Base-by-base conservation (phyloP, 192 early-diverging fungal species). In the Funneliformis mosseae region DNA sequence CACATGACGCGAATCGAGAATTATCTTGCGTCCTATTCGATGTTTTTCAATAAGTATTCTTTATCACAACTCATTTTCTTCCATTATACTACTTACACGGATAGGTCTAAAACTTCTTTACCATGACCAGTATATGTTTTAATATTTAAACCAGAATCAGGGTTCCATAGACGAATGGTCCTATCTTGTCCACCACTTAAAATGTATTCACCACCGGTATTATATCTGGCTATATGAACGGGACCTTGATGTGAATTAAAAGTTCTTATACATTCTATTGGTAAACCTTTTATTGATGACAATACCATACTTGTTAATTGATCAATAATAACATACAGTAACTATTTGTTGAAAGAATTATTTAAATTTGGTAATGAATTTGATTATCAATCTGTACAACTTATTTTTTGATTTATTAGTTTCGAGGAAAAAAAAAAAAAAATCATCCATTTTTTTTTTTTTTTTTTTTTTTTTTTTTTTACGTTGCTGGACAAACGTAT, bases 71-170 rank as follows among this genome's bases (percentile, higher is more conserved):
- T 33, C 33, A 33, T 66, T 25, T 9, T 2, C 27, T 66, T 66
- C 8, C 7, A 66, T 33, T 33, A 28, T 25, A 66, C 21, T 16
- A 70, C 84, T 87, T 86, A 96, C 88, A 96, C 86, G 33, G 87
- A 86, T 39, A 96, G 45, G 43, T 86, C 91, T 25, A 93, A 88
- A 0, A 99, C 90, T 39, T 93, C 94, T 85, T 94, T 92, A 12
- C 96, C 96, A 81, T 99, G 97, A 0, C 92, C 97, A 12, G 88
- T 84, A 80, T 96, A 98, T 0, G 88, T 90, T 55, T 94, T 93
- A 11, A 99, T 91, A 60, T 83, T 87, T 23, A 90, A 83, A 8
- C 92, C 93, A 5, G 91, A 90, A 6, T 82, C 60, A 21, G 93
- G 90, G 79, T 93, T 94, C 88, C 91, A 92, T 42, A 96, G 84